Evolutionary conservation across 2,329 filamentous ascomycete genomes (phyloP), one percentile per base, ranked within the genome.

Genomic region (Scedosporium dehoogii): DNA sequence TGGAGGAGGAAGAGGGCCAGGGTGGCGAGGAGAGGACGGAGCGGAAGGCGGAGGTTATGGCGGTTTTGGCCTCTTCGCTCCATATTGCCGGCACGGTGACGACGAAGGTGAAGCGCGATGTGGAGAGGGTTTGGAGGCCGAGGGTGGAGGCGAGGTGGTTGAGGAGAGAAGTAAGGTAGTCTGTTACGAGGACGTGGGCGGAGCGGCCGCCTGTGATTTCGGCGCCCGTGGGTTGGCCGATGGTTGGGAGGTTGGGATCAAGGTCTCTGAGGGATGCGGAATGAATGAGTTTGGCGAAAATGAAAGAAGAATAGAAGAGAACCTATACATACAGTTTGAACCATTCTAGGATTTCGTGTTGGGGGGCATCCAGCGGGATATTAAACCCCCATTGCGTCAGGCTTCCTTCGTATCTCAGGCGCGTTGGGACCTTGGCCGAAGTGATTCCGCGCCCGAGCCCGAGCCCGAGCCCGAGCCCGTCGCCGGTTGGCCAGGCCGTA

Each of bases 61-160:
- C 76, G 51, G 81, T 74, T 60, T 81, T 84, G 33, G 82, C 81
- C 4, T 73, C 73, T 55, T 83, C 81, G 44, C 78, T 81, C 83
- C 83, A 85, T 6, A 85, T 81, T 4, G 82, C 82, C 0, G 83
- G 83, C 0, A 85, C 81, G 0, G 83, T 84, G 21, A 85, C 71
- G 55, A 85, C 76, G 62, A 83, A 83, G 61, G 84, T 76, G 64
- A 82, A 74, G 0, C 77, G 74, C 0, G 73, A 81, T 18, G 71
- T 75, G 3, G 71, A 70, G 4, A 82, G 70, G 21, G 79, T 73
- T 1, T 72, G 72, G 1, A 70, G 68, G 2, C 78, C 77, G 1
- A 85, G 69, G 0, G 75, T 73, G 57, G 74, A 72, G 64, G 79
- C 72, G 3, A 82, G 78, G 64, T 85, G 77, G 4, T 73, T 69